Base-by-base conservation (phyloP, 202 grass and related monocot genomes). In the Carex sylvatica region DNA sequence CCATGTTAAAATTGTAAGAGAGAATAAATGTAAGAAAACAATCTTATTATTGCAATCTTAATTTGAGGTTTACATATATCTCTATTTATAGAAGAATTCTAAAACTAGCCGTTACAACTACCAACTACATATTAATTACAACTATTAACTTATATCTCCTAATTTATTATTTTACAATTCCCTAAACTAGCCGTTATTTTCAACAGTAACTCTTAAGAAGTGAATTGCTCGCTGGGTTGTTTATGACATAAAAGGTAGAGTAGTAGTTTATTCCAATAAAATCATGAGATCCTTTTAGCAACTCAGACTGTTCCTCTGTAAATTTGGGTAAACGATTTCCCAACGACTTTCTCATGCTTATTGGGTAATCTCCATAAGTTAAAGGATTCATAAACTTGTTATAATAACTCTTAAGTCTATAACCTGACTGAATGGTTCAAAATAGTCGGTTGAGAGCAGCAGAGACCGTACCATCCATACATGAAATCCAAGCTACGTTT, bases 251-350 rank as follows among this genome's bases (percentile, higher is more conserved):
- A 62, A 56, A 59, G 23, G 72, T 65, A 16, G 83, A 80, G 82
- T 90, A 93, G 65, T 93, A 90, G 76, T 93, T 93, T 42, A 93
- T 13, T 18, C 89, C 89, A 83, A 91, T 18, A 83, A 91, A 91
- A 79, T 91, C 86, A 61, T 68, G 44, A 12, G 86, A 92, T 5
- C 85, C 85, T 84, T 12, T 90, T 0, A 92, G 10, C 0, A 18
- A 2, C 23, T 10, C 7, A 15, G 11, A 62, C 44, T 88, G 65
- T 58, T 44, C 59, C 0, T 46, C 64, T 0, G 88, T 87, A 84
- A 92, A 92, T 23, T 22, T 0, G 14, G 85, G 82, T 23, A 92
- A 70, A 56, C 87, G 84, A 11, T 0, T 46, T 61, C 77, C 59
- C 4, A 88, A 68, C 33, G 13, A 76, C 0, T 30, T 31, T 13